Percentiles rank a stretch among this genome's conserved stretches.
Conservation (phyloP, 371 early-diverging fungal species). For the Massospora cicadina region DNA sequence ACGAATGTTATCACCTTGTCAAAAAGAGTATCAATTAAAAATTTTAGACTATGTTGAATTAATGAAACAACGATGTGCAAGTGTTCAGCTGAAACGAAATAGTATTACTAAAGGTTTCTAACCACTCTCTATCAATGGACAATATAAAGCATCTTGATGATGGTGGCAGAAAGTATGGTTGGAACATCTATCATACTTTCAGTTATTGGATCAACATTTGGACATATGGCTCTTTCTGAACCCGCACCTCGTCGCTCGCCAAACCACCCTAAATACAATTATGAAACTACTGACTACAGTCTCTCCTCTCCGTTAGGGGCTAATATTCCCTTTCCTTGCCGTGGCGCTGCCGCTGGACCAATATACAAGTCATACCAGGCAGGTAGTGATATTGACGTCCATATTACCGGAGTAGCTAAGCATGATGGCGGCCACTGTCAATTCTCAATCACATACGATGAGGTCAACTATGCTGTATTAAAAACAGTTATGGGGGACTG, state of each 20-base stretch:
- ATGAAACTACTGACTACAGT: slow-evolving; percentile 1
- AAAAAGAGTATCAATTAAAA: no score
- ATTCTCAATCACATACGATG: slow-evolving; percentile 11
- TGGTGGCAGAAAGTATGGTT: no score
- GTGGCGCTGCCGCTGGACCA: slow-evolving; percentile 12
- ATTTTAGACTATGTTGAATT: no score
- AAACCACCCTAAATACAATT: not conserved
- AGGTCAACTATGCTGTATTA: slow-evolving; percentile 8
- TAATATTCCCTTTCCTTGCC: slow-evolving; percentile 12
- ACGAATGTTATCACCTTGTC: no score
- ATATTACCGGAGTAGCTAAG: slow-evolving; percentile 11
- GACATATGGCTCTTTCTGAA: slow-evolving; percentile 8
- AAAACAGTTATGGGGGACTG: slow-evolving; percentile 12
- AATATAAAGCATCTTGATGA: no score
- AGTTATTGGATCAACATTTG: not conserved
- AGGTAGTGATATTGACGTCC: slow-evolving; percentile 15
- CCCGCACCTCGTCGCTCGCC: slow-evolving; percentile 7
- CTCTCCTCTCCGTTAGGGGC: slow-evolving; percentile 1
- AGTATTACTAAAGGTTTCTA: no score
- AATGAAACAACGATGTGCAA: no score
- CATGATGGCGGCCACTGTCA: slow-evolving; percentile 12
- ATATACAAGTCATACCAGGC: slow-evolving; percentile 14
- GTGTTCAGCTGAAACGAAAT: no score
- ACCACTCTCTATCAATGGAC: no score
- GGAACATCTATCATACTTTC: not conserved